Evolutionary conservation across 495 filamentous ascomycete species (phyloP), one percentile per base, ranked within the genome.

Genomic region (Aspergillus diversus): DNA sequence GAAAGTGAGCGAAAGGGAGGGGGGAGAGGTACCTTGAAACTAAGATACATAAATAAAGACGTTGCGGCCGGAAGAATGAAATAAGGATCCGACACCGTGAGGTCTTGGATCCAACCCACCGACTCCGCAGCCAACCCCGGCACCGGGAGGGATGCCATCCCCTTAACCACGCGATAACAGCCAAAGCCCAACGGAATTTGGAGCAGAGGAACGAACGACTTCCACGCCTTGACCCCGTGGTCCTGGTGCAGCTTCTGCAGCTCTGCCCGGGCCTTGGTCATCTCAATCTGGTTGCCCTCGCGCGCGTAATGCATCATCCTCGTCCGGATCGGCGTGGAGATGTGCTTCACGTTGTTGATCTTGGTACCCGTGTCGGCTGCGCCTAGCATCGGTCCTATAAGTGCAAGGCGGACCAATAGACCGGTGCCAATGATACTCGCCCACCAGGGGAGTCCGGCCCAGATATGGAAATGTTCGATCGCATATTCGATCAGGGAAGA

Each of bases 401-500:
- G 75, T 9, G 73, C 68, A 2, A 82, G n/a, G 51, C 94, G 87
- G 64, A 92, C 71, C n/a, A 83, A 37, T 0, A 93, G 4, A 39
- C 90, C 86, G 0, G 87, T 80, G 7, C 83, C 68, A 12, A 86
- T 68, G 57, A 97, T 89, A 60, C 90, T 86, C 7, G 75, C 85
- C 87, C 91, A 92, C 95, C 94, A 97, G 2, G 91, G 90, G 55
- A 90, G 72, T 9, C 86, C 92, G 3, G 71, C 69, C 68, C 80
- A 87, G 58, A 97, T 75, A 75, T 97, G 91, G 54, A 95, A 69
- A 69, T 93, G 87, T 76, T 99, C 95, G 34, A 97, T 75, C 7
- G 87, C 4, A 76, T 77, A 91, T 79, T 97, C 80, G 57, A 95
- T 83, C 9, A 84, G 61, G 1, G 86, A 69, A 0, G 91, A 89